Base-by-base conservation (phyloP, 2,329 filamentous ascomycete species). In the Colletotrichum sp. region DNA sequence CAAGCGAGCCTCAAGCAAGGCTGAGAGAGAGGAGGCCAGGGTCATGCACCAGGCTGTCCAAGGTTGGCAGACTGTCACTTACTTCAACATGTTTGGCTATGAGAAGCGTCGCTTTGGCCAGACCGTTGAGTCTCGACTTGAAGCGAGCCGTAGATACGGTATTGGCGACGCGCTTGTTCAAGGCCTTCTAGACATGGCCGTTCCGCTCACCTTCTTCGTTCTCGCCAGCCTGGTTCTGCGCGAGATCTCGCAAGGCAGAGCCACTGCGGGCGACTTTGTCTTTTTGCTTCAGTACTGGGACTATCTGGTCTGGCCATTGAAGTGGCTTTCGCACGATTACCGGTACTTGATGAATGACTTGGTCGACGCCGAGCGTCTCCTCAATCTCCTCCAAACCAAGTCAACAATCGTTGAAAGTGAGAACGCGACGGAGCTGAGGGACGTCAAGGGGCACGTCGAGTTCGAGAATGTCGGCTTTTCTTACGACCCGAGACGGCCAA, bases 201-300 rank as follows among this genome's bases (percentile, higher is more conserved):
- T 55, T 83, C 87, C 77, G 87, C 85, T 78, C 84, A 87, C 80
- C 81, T 90, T 77, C 18, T 74, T 76, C 24, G 24, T 18, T 5
- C 43, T 77, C 3, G 73, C 73, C 2, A 65, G 69, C 67, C 85
- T 92, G 16, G 91, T 90, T 4, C 87, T 89, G 9, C 87, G 89
- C 72, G 86, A 90, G 77, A 89, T 93, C 39, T 83, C 86, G 0
- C 84, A 85, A 48, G 88, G 88, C 1, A 80, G 82, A 10, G 87
- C 87, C 60, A 86, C 89, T 0, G 85, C 93, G 14, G 92, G 92
- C 55, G 89, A 89, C 75, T 92, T 95, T 76, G 90, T 94, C 6
- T 92, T 92, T 21, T 83, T 95, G 30, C 85, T 93, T 18, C 88
- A 90, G 39, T 95, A 94, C 82, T 95, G 93, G 93, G 83, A 84